Conservation (phyloP, 2,329 filamentous ascomycete species). For the Gnomoniopsis sp. region DNA sequence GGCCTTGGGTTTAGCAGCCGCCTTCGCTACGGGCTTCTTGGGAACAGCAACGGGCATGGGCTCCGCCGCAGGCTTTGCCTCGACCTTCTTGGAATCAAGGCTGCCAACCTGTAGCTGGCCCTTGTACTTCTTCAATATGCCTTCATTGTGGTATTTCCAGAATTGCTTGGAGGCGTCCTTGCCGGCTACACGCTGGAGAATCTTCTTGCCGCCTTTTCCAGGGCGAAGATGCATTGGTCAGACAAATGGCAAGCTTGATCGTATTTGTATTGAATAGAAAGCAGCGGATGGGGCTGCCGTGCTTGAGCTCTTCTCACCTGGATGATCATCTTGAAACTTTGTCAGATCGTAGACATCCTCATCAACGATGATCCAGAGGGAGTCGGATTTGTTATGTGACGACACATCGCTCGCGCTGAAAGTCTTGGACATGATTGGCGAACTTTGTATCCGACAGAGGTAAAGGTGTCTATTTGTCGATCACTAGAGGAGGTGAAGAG, state of each 20-base stretch:
- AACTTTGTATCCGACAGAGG: neutral
- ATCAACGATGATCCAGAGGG: constrained; percentile 87
- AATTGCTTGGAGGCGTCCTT: constrained; percentile 67
- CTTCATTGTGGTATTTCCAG: constrained; percentile 79
- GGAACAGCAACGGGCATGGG: constrained; percentile 47
- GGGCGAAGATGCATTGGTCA: neutral
- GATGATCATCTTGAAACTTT: constrained; percentile 81
- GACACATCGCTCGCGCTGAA: constrained; percentile 84
- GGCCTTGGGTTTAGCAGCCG: constrained; percentile 26
- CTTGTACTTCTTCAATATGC: constrained; percentile 84
- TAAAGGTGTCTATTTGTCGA: constrained; percentile 3
- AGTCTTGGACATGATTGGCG: constrained; percentile 72
- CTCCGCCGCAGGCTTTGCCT: constrained; percentile 53
- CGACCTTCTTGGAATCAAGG: constrained; percentile 72
- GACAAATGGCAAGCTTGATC: neutral
- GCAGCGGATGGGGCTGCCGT: neutral
- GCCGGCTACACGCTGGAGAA: constrained; percentile 59
- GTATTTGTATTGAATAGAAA: neutral
- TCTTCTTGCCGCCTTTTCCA: constrained; percentile 59
- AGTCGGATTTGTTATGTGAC: constrained; percentile 83
- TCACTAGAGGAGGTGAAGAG: constrained; percentile 1
- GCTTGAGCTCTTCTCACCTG: constrained; percentile 51
- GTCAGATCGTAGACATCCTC: constrained; percentile 95
- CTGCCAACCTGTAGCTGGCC: constrained; percentile 77
- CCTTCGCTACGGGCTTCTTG: constrained; percentile 32